These are phyloP conservation scores for Torulaspora delbrueckii DNA, from an alignment of 805 yeast species.

Conservation along the genomic window DNA sequence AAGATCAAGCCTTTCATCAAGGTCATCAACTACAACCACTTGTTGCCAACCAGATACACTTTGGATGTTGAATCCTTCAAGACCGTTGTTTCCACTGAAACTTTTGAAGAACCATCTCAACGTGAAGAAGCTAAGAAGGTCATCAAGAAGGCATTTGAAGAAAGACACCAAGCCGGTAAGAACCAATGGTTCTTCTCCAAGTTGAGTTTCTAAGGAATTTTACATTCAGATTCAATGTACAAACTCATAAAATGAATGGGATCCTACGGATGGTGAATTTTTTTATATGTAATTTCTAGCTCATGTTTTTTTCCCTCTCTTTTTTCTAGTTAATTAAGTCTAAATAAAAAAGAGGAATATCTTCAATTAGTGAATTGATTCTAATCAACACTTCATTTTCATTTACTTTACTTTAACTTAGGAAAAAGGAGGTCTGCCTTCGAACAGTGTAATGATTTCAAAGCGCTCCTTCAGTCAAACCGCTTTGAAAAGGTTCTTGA, in stretches of 20 bases:
- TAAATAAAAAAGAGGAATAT: conserved; percentile 15
- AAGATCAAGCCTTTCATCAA: conserved; percentile 98
- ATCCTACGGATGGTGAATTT: conserved; percentile 14
- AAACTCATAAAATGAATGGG: conserved; percentile 11
- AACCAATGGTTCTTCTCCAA: conserved; percentile 99
- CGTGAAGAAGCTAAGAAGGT: conserved; percentile 98
- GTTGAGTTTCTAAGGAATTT: conserved; percentile 70
- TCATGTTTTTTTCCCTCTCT: conserved; percentile 15
- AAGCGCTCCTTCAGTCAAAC: conserved; percentile 11
- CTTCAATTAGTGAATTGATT: conserved; percentile 6
- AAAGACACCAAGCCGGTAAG: conserved; percentile 99
- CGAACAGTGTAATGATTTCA: not conserved
- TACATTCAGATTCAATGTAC: conserved; percentile 8
- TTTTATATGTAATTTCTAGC: conserved; percentile 19
- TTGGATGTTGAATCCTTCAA: conserved; percentile 95
- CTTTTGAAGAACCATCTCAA: conserved; percentile 96
- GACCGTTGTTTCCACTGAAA: conserved; percentile 83
- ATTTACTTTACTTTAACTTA: too few relatives aligned
- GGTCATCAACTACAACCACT: conserved; percentile 98
- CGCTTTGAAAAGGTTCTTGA: conserved; percentile 9
- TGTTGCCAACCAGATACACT: conserved; percentile 99
- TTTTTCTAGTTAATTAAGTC: conserved; percentile 13
- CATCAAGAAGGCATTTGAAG: conserved; percentile 98
- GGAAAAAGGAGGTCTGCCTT: not conserved
- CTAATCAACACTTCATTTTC: not conserved